Evolutionary conservation across 2,329 filamentous ascomycete species (phyloP).

Genomic region (Colletotrichum agaves): DNA sequence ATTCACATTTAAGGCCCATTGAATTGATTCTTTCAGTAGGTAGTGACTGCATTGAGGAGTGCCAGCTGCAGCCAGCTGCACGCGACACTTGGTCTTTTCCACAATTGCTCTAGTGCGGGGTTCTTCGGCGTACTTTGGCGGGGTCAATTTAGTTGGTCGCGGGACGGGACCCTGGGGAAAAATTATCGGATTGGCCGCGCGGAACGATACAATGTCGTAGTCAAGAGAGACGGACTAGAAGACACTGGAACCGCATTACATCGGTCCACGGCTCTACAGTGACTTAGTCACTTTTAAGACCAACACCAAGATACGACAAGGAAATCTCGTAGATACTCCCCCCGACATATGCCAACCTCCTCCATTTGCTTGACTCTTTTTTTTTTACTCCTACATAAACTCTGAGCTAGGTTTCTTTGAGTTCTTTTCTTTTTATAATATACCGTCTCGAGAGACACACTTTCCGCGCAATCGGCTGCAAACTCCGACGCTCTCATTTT

Average conservation of each 20-base stretch:
- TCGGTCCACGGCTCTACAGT: constrained; percentile 12
- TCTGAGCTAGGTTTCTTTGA: neutral
- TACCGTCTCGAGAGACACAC: neutral
- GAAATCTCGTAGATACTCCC: constrained; percentile 4
- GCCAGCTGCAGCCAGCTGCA: constrained; percentile 29
- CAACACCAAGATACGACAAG: constrained; percentile 2
- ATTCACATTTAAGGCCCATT: neutral
- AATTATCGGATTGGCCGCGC: constrained; percentile 21
- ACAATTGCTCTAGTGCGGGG: constrained; percentile 33
- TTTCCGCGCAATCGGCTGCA: constrained; percentile 18
- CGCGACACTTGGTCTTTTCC: neutral
- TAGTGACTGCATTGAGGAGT: neutral
- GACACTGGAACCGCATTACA: constrained; percentile 30
- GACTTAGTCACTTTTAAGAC: constrained; percentile 25
- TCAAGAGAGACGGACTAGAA: constrained; percentile 30
- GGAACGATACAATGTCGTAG: constrained; percentile 23
- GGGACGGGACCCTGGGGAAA: constrained; percentile 22
- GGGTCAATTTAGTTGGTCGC: constrained; percentile 21
- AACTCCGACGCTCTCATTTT: neutral
- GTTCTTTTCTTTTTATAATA: neutral
- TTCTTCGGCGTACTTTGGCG: constrained; percentile 33
- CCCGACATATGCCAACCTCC: neutral
- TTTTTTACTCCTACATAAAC: neutral
- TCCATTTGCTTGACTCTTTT: neutral
- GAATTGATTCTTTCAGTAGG: neutral